These are phyloP conservation scores for Penstemon davidsonii DNA, from an alignment of 257 asterid genomes.

Conservation along the genomic window DNA sequence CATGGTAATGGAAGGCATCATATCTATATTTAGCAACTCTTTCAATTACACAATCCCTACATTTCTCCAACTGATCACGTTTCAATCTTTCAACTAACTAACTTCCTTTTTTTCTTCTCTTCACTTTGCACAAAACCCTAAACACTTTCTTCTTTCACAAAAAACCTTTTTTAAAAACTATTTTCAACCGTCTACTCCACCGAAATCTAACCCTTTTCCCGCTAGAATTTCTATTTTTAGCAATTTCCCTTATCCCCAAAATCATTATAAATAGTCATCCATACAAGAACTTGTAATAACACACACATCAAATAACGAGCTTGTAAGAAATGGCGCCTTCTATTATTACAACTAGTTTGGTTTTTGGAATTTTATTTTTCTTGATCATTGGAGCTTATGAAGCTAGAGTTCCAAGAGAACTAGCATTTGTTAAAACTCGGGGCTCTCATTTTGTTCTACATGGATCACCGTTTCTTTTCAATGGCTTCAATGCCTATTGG, in stretches of 20 bases:
- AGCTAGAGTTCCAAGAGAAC: conserved; percentile 26
- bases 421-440: conserved; percentile 42
- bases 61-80: conserved; percentile 25
- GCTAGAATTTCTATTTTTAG: conserved; percentile 38
- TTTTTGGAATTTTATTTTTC: conserved; percentile 21
- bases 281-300: not conserved
- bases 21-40: conserved; percentile 29
- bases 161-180: not conserved
- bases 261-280: conserved; percentile 43
- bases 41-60: not conserved
- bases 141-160: not conserved
- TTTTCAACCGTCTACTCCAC: conserved; percentile 37
- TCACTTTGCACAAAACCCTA: conserved; percentile 17
- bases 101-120: not conserved
- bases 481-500: conserved; percentile 84
- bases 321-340: conserved; percentile 18
- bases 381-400: conserved; percentile 16
- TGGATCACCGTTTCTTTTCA: conserved; percentile 64
- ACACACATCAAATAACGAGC: conserved; percentile 6
- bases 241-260: conserved; percentile 16
- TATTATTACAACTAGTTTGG: not conserved
- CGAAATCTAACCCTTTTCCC: conserved; percentile 35
- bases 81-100: conserved; percentile 17
- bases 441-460: conserved; percentile 52
- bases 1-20: conserved; percentile 30